Evolutionary conservation across 306 rosid genomes (phyloP), one percentile per base, ranked within the genome.

Genomic region (Carpinus fangiana): DNA sequence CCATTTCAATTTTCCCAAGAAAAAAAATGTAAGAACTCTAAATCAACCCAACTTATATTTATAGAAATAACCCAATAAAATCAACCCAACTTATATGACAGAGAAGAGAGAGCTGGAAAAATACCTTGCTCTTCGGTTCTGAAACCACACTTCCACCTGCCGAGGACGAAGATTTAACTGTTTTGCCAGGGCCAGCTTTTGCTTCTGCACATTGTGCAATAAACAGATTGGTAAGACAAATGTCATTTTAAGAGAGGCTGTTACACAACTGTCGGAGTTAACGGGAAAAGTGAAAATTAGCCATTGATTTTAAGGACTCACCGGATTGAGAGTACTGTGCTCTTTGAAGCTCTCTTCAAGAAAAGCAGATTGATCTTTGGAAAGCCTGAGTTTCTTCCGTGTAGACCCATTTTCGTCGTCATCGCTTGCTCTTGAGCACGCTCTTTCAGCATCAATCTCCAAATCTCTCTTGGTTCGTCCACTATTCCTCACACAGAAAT

Each of bases 61-160:
- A 21, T 5, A 31, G 1, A 73, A 56, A 47, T 0, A 48, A 41
- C 1, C 1, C 5, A 6, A 2, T 0, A 2, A 48, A 48, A n/a
- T n/a, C n/a, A n/a, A n/a, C n/a, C n/a, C n/a, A n/a, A n/a, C n/a
- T n/a, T n/a, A n/a, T n/a, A n/a, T n/a, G n/a, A n/a, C n/a, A n/a
- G n/a, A n/a, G n/a, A n/a, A 7, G 2, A 9, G 12, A 48, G 52
- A 48, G 31, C 12, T 20, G 20, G 10, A 11, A 8, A 8, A 46
- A 41, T 86, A 95, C 99, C 99, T 96, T 73, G 99, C 99, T 83
- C 99, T 91, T 88, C 99, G 87, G 66, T 96, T 96, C 81, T 96
- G 99, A 83, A 96, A 96, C 99, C 99, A 96, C 4, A 96, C 99
- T 81, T 96, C 99, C 4, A 96, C 99, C 78, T 96, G 99, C n/a